Base-by-base conservation (phyloP, 2,329 filamentous ascomycete species). In the Lecanicillium sp. region DNA sequence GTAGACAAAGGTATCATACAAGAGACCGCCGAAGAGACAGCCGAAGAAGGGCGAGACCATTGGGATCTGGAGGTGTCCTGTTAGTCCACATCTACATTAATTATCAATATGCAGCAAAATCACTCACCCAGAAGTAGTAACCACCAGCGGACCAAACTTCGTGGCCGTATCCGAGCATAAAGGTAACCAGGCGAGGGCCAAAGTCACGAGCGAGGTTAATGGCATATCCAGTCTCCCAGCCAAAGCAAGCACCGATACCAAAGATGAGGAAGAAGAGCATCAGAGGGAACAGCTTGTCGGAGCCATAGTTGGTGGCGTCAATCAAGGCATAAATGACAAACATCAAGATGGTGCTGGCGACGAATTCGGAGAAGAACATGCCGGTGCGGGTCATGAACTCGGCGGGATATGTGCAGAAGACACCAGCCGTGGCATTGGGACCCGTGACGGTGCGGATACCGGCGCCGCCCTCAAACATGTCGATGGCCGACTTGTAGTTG, bases 221-320 rank as follows among this genome's bases (percentile, higher is more conserved):
- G 13, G 81, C 82, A 58, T 84, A 87, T 28, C 83, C 81, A 1
- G 82, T 87, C 56, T 87, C 75, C 79, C 79, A 86, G 6, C 83
- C 83, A 50, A 84, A 86, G 53, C 79, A 82, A 22, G 79, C 77
- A 14, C 81, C 81, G 17, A 87, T 77, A 7, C 81, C 82, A 52
- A 86, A 86, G 45, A 87, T 78, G 34, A 86, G 64, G 59, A 86
- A 85, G 60, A 85, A 83, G 5, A 86, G 59, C 7, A 66, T 73
- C 2, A 87, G 60, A 0, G 81, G 79, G 41, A 74, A 67, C 39
- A 63, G 43, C 2, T 68, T 64, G 0, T 76, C 75, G 2, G 77
- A 76, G 4, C 76, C 77, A 12, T 71, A 64, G 49, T 76, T 75
- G 29, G 58, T 58, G 34, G 63, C 63, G 45, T 81, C 78, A 40